Conservation (phyloP, 2,329 filamentous ascomycete genomes). For the Podosphaera fusca region DNA sequence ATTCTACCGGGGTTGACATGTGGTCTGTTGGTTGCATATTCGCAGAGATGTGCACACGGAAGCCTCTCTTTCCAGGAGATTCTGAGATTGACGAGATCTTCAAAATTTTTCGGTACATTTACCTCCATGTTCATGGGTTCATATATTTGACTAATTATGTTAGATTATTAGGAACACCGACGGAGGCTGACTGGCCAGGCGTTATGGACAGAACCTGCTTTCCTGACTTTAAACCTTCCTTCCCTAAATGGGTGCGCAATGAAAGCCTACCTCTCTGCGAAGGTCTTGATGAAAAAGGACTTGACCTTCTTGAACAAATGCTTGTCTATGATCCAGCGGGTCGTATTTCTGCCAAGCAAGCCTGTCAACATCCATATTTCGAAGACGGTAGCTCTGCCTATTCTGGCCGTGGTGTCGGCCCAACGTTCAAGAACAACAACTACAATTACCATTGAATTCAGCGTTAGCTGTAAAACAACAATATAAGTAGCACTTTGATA, state of each 20-base stretch:
- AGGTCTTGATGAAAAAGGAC: slow-evolving; percentile 46
- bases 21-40: slow-evolving; percentile 92
- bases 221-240: slow-evolving; percentile 78
- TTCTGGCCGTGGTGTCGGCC: slow-evolving; percentile 14
- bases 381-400: slow-evolving; percentile 17
- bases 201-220: slow-evolving; percentile 51
- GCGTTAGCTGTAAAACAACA: slow-evolving; percentile 5
- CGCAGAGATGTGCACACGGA: slow-evolving; percentile 87
- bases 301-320: slow-evolving; percentile 45
- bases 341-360: slow-evolving; percentile 73
- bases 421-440: slow-evolving; percentile 13
- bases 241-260: slow-evolving; percentile 73
- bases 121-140: background rate
- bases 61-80: slow-evolving; percentile 78
- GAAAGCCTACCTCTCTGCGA: slow-evolving; percentile 41
- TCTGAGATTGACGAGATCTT: slow-evolving; percentile 89
- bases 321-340: slow-evolving; percentile 73
- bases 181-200: slow-evolving; percentile 65
- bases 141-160: slow-evolving; percentile 7
- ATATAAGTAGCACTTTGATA: slow-evolving; percentile 3
- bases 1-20: slow-evolving; percentile 88
- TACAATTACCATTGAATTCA: slow-evolving; percentile 9
- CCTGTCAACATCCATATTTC: slow-evolving; percentile 70
- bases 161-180: slow-evolving; percentile 60
- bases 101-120: slow-evolving; percentile 67